Conservation (phyloP, 495 filamentous ascomycete genomes). For the Collariella sp. region DNA sequence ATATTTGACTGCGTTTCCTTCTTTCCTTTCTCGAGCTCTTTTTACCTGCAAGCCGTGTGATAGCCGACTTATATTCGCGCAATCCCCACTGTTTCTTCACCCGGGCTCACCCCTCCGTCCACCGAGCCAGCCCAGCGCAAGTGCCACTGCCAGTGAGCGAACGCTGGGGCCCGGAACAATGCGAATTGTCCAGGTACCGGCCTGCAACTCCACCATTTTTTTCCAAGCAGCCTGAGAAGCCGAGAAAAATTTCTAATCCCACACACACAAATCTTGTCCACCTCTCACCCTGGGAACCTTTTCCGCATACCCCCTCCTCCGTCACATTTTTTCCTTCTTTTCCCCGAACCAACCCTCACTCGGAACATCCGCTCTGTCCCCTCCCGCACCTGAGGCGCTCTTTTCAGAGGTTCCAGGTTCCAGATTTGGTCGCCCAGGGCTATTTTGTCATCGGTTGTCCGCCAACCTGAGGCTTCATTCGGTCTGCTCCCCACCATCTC, state of each 20-base stretch:
- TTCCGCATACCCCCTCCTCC: slow-evolving; percentile 12
- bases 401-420: slow-evolving; percentile 15
- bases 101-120: slow-evolving; percentile 1
- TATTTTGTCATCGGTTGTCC: slow-evolving; percentile 15
- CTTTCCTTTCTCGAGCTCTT: not conserved
- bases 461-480: slow-evolving; percentile 10
- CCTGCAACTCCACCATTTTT: slow-evolving; percentile 26
- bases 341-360: slow-evolving; percentile 10
- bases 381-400: slow-evolving; percentile 10
- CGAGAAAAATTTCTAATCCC: slow-evolving; percentile 34
- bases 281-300: slow-evolving; percentile 21
- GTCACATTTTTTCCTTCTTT: slow-evolving; percentile 18
- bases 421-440: slow-evolving; percentile 13
- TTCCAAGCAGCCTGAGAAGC: slow-evolving; percentile 19
- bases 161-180: slow-evolving; percentile 1
- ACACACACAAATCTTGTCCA: slow-evolving; percentile 29
- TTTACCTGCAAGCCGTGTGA: not conserved
- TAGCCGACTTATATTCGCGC: slow-evolving; percentile 26
- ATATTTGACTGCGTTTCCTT: not conserved
- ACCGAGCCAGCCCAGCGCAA: no score
- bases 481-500: slow-evolving; percentile 8
- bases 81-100: slow-evolving; percentile 21
- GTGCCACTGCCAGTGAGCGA: no score
- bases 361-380: slow-evolving; percentile 4
- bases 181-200: slow-evolving; percentile 20